Conservation (phyloP, 2,329 filamentous ascomycete species). For the Canariomyces notabilis region DNA sequence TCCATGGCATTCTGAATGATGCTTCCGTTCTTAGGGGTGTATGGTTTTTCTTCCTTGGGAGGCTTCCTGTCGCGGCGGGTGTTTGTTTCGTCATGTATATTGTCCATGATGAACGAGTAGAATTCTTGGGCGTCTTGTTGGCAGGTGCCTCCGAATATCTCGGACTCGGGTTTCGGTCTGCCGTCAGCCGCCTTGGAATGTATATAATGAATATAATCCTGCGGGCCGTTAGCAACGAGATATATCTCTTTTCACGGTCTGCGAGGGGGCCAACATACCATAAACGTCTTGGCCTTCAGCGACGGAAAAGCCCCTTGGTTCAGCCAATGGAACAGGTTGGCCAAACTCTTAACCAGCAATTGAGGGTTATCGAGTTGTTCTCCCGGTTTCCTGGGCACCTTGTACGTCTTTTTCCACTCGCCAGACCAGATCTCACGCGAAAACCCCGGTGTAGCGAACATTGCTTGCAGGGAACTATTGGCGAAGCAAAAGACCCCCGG, state of each 20-base stretch:
- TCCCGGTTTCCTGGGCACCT: constrained; percentile 61
- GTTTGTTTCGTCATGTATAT: constrained; percentile 84
- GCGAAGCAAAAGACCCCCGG: constrained; percentile 84
- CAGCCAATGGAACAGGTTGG: constrained; percentile 56
- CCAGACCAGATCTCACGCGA: constrained; percentile 56
- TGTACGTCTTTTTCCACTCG: constrained; percentile 58
- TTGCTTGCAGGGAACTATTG: constrained; percentile 81
- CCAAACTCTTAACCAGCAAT: constrained; percentile 55
- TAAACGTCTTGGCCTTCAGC: constrained; percentile 52
- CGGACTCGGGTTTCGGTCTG: constrained; percentile 35
- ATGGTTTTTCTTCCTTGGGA: constrained; percentile 20
- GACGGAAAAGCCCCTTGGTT: constrained; percentile 43
- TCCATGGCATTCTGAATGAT: constrained; percentile 56
- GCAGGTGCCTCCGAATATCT: constrained; percentile 61
- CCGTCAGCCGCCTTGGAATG: constrained; percentile 38
- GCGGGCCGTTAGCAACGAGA: constrained; percentile 16
- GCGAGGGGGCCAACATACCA: constrained; percentile 41
- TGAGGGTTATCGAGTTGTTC: constrained; percentile 50
- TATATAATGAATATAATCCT: constrained; percentile 62
- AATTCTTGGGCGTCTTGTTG: constrained; percentile 95
- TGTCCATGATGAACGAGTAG: constrained; percentile 73
- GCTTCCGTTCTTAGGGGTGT: constrained; percentile 21
- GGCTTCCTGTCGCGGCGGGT: constrained; percentile 38
- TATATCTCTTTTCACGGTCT: constrained; percentile 19
- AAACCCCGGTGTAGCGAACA: constrained; percentile 70